Evolutionary conservation across 225 moss, liverwort and hornwort genomes (phyloP).

Genomic region (Thuidium tamariscinum): DNA sequence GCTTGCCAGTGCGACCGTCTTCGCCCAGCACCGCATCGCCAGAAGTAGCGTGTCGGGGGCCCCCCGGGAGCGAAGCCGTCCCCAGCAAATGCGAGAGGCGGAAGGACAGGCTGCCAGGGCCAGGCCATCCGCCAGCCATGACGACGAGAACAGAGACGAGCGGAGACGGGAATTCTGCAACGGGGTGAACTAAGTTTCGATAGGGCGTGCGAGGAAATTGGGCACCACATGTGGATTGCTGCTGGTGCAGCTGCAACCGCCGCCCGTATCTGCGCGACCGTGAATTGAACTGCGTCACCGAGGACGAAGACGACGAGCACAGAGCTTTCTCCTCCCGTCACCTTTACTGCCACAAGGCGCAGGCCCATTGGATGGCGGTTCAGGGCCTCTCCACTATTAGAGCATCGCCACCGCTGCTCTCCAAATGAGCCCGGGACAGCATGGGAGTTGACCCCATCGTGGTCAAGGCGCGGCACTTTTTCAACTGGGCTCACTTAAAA

Average conservation of each 20-base stretch:
- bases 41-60: neutral
- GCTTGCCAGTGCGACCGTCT: neutral
- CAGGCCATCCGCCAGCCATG: constrained; percentile 19
- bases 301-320: neutral
- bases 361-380: neutral
- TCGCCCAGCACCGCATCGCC: constrained; percentile 27
- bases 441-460: too few relatives aligned
- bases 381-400: neutral
- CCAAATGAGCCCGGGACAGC: too few relatives aligned
- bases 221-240: neutral
- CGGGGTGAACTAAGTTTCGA: neutral
- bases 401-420: too few relatives aligned
- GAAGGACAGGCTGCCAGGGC: constrained; percentile 19
- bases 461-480: too few relatives aligned
- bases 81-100: constrained; percentile 9
- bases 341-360: neutral
- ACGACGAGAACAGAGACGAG: neutral
- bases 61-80: neutral
- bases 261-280: neutral
- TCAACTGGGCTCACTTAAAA: too few relatives aligned
- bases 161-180: neutral
- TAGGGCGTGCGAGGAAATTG: neutral
- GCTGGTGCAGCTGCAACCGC: neutral
- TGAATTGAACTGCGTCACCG: neutral
- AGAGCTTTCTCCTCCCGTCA: neutral